Evolutionary conservation across 2,329 filamentous ascomycete genomes (phyloP), one percentile per base, ranked within the genome.

Genomic region (Neoscytalidium dimidiatum): DNA sequence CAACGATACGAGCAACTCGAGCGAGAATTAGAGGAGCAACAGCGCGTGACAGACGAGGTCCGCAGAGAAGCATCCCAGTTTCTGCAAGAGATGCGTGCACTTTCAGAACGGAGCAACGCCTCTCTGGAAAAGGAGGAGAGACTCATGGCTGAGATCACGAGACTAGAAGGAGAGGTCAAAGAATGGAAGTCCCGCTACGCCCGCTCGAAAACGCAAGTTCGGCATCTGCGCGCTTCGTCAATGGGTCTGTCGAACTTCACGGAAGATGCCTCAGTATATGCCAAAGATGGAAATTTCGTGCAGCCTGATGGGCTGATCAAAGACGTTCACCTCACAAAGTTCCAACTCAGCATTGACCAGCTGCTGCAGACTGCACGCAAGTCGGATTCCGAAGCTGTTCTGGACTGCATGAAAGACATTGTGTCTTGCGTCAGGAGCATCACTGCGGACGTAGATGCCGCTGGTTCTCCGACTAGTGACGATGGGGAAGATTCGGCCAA

Each of bases 321-420:
- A 78, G 95, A 97, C 77, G 86, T 97, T 13, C 91, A 97, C 75
- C 88, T 99, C 69, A 97, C 94, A 58, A 94, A 92, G 73, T 98
- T 97, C 81, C 95, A 99, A 77, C 90, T 98, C 66, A 87, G 93
- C 23, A 91, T 99, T 67, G 94, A 99, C 74, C 94, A 98, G 72
- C 84, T 98, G 43, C 83, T 99, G 38, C 90, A 90, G 68, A 86
- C 85, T 44, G 92, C 93, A 19, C 88, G 94, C 57, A 84, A 84
- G 35, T 87, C 90, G n/a, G 86, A 90, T 61, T 88, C 92, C 0
- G 86, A 90, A 51, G 86, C 86, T 69, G 89, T 95, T 35, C 88
- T 96, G 56, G 90, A 95, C 49, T 88, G 90, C 70, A 94, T 97
- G 88, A 97, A 96, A 77, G 82, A 86, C 64, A 92, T 97, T 29